Base-by-base conservation (phyloP, 2,329 filamentous ascomycete species). In the Metarhizium brunneum region DNA sequence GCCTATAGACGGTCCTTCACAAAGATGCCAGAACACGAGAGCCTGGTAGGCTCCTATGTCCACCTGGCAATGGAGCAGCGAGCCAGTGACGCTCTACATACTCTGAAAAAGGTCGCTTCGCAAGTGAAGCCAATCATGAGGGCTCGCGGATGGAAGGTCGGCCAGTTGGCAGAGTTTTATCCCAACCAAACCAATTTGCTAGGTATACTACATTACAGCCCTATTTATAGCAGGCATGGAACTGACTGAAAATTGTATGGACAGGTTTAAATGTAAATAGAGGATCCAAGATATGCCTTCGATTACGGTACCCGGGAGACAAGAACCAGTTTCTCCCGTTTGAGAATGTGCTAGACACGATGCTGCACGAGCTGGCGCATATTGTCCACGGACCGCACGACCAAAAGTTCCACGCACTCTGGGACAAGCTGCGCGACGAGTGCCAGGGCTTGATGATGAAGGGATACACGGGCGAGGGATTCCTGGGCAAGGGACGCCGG, bases 51-150 rank as follows among this genome's bases (percentile, higher is more conserved):
- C 18, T 74, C 73, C 7, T 82, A 74, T 64, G 75, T 75, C 40
- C 79, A 83, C 61, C 64, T 83, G 54, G 68, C 66, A 8, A 65
- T 71, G 25, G 72, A 79, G 36, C 72, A 75, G 1, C 74, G 77
- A 2, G 73, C 76, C 20, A 65, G 68, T 16, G 79, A 82, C 57
- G 80, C 80, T 14, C 66, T 82, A 18, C 71, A 82, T 40, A 83
- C 82, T 56, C 78, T 97, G 29, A 87, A 85, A 64, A 92, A 88
- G 70, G 80, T 95, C 45, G 90, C 90, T 2, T 95, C 91, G 30
- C 73, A 95, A 56, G 92, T 96, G 59, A 96, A 96, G 69, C 92
- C 92, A 18, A 89, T 97, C 59, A 97, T 97, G 92, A 81, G 90
- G 60, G 90, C 90, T 50, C 83, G 89, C 47, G 79, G 79, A 55